Evolutionary conservation across 495 filamentous ascomycete genomes (phyloP).

Genomic region (Lepidopterella palustris): DNA sequence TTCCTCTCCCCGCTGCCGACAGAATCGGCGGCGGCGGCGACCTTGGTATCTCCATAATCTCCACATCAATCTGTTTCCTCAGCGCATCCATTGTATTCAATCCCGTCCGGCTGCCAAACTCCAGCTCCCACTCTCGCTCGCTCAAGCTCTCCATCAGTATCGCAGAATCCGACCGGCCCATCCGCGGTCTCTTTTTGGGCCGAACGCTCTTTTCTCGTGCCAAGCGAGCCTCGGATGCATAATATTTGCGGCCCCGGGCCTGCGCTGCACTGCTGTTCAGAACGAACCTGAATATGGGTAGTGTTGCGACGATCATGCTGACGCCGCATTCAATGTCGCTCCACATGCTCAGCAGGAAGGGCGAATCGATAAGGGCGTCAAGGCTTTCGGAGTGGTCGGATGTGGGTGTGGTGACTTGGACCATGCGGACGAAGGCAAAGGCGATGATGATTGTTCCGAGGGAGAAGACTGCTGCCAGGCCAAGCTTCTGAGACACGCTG

Average conservation of each 20-base stretch:
- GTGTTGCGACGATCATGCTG: background rate
- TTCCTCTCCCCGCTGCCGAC: too few relatives aligned
- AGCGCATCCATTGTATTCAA: background rate
- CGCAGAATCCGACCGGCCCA: background rate
- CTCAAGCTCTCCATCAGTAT: background rate
- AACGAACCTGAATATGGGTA: background rate
- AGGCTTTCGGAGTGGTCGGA: constrained; percentile 4
- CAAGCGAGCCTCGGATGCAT: background rate
- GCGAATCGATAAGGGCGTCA: constrained; percentile 12
- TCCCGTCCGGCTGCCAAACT: background rate
- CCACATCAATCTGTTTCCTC: background rate
- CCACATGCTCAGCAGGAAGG: constrained; percentile 21
- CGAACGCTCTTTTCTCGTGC: background rate
- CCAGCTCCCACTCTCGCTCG: background rate
- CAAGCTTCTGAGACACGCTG: constrained; percentile 33
- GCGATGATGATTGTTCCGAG: constrained; percentile 35
- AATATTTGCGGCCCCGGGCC: background rate
- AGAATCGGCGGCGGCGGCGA: too few relatives aligned
- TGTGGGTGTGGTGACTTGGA: constrained; percentile 23
- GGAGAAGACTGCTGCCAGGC: constrained; percentile 33
- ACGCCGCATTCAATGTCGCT: constrained; percentile 12
- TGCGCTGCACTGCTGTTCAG: background rate
- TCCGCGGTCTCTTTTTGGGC: background rate
- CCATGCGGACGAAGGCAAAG: constrained; percentile 34
- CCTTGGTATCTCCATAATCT: background rate